phyloP scores from a whole-genome alignment of 495 filamentous ascomycete species.

The Lasiosphaeria miniovina region DNA sequence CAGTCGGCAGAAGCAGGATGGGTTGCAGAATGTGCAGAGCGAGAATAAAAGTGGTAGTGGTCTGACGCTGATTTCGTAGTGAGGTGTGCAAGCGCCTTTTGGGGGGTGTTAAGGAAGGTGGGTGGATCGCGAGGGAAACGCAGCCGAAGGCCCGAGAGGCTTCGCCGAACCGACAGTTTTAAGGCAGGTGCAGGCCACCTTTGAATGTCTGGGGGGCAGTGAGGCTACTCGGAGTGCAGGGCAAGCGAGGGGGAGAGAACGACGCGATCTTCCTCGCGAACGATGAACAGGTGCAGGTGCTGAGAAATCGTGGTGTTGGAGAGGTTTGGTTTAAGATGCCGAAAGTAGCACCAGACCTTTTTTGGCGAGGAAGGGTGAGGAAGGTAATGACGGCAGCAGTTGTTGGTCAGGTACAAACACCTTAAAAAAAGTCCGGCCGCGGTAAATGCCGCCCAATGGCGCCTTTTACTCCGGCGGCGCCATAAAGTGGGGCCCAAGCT shows the following conservation, averaged over 20 bases:
- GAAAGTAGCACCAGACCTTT: slow-evolving; percentile 21
- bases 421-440: slow-evolving; percentile 23
- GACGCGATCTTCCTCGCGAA: background rate
- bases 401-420: slow-evolving; percentile 30
- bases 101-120: slow-evolving; percentile 4
- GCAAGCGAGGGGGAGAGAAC: background rate
- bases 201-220: slow-evolving; percentile 16
- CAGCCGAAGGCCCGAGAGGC: background rate
- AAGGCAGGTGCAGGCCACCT: slow-evolving; percentile 41
- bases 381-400: slow-evolving; percentile 31
- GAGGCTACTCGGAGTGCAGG: background rate
- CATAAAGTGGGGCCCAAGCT: background rate
- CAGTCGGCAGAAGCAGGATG: slow-evolving; percentile 1
- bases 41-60: background rate
- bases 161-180: slow-evolving; percentile 20
- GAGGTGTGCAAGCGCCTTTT: slow-evolving; percentile 8
- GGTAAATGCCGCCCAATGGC: slow-evolving; percentile 27
- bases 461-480: background rate
- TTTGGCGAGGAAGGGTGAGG: slow-evolving; percentile 24
- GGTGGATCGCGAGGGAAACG: background rate
- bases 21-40: background rate
- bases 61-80: slow-evolving; percentile 2
- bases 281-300: slow-evolving; percentile 13
- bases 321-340: slow-evolving; percentile 19
- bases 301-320: slow-evolving; percentile 11